Evolutionary conservation across 2,329 filamentous ascomycete genomes (phyloP).

Genomic region (Neoarthrinium moseri): DNA sequence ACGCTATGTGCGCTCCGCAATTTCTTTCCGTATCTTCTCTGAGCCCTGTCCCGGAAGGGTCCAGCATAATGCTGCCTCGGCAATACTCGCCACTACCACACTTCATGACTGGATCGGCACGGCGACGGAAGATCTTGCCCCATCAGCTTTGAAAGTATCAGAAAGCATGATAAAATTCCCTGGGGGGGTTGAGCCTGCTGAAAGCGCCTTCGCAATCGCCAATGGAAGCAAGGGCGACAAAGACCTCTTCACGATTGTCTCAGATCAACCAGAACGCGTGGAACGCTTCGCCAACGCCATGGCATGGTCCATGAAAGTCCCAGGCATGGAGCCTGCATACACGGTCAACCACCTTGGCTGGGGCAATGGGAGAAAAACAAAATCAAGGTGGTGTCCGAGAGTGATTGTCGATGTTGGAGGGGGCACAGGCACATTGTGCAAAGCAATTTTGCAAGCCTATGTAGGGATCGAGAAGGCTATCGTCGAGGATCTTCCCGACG

Average conservation of each 20-base stretch:
- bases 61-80: slow-evolving; percentile 8
- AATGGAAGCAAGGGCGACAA: slow-evolving; percentile 12
- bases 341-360: slow-evolving; percentile 13
- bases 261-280: slow-evolving; percentile 7
- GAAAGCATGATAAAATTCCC: slow-evolving; percentile 12
- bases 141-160: slow-evolving; percentile 9
- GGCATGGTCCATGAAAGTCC: slow-evolving; percentile 13
- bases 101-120: slow-evolving; percentile 15
- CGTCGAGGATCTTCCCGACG: slow-evolving; percentile 14
- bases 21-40: slow-evolving; percentile 10
- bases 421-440: slow-evolving; percentile 12
- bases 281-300: slow-evolving; percentile 15
- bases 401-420: slow-evolving; percentile 17
- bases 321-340: slow-evolving; percentile 12
- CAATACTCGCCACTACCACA: slow-evolving; percentile 8
- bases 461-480: slow-evolving; percentile 14
- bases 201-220: slow-evolving; percentile 12
- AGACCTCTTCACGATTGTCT: slow-evolving; percentile 12
- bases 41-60: slow-evolving; percentile 4
- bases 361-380: not conserved
- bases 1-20: slow-evolving; percentile 10
- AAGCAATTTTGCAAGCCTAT: slow-evolving; percentile 10
- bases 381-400: slow-evolving; percentile 8
- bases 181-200: slow-evolving; percentile 1
- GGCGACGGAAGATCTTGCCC: slow-evolving; percentile 11